phyloP scores from a whole-genome alignment of 441 rosid species.

The Capsella rubella region DNA sequence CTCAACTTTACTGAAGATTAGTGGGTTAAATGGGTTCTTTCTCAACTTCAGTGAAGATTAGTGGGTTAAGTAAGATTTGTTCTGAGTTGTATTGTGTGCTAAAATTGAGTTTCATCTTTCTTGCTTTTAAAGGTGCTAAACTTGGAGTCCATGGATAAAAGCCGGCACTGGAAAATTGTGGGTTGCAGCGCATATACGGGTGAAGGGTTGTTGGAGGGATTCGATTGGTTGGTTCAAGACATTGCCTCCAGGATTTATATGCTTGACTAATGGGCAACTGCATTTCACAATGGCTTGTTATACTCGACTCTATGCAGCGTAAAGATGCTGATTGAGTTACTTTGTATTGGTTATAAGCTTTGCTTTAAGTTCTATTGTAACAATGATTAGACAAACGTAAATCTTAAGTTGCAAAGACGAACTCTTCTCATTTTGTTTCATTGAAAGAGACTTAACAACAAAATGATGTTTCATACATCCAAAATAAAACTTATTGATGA shows the following conservation, averaged over 20 bases:
- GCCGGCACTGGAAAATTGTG: conserved; percentile 83
- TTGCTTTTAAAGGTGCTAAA: conserved; percentile 64
- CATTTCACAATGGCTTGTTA: not conserved
- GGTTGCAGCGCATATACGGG: conserved; percentile 96
- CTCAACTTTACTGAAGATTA: not conserved
- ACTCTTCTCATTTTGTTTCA: conserved; percentile 12
- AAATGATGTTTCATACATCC: conserved; percentile 34
- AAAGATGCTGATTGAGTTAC: not conserved
- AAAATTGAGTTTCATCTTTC: conserved; percentile 15
- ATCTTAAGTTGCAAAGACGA: not conserved
- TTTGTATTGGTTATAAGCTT: not conserved
- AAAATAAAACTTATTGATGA: conserved; percentile 29
- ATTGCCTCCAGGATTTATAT: conserved; percentile 86
- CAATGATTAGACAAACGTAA: not conserved
- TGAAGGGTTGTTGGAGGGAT: conserved; percentile 85
- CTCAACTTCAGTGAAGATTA: not conserved
- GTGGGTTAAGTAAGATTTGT: conserved; percentile 16
- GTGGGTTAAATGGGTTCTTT: too few species aligned
- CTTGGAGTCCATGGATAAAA: conserved; percentile 84
- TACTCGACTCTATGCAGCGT: not conserved
- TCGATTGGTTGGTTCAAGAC: conserved; percentile 97
- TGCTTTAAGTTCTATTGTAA: conserved; percentile 8
- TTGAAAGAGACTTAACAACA: conserved; percentile 15
- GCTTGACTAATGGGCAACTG: conserved; percentile 57
- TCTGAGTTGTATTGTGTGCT: not conserved